Conservation (phyloP, 1,139 yeast genomes). For the Pichia sp. region DNA sequence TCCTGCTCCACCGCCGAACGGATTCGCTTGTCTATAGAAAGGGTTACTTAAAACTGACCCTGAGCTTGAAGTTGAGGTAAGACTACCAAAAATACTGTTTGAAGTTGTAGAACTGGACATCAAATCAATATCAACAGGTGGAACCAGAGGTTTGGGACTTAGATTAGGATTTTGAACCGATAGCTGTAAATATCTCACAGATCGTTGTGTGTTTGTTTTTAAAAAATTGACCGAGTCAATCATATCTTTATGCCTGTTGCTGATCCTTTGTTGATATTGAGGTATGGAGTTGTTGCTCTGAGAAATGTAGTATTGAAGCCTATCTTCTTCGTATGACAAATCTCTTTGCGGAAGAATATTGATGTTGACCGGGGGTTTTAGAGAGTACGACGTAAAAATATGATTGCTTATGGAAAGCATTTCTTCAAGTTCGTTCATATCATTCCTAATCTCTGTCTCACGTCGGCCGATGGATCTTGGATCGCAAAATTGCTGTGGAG, state of each 20-base stretch:
- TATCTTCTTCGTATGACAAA: slow-evolving; percentile 52
- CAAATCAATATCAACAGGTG: slow-evolving; percentile 27
- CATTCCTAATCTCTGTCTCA: slow-evolving; percentile 31
- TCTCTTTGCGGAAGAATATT: slow-evolving; percentile 53
- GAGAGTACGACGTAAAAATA: slow-evolving; percentile 37
- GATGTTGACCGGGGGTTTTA: slow-evolving; percentile 36
- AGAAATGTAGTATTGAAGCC: slow-evolving; percentile 47
- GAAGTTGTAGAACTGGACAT: neutral
- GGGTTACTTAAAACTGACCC: slow-evolving; percentile 12
- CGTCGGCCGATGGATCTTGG: slow-evolving; percentile 8
- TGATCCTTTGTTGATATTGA: slow-evolving; percentile 40
- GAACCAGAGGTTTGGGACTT: slow-evolving; percentile 41
- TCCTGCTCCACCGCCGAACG: slow-evolving; percentile 20
- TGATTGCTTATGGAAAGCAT: slow-evolving; percentile 14
- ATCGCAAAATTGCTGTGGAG: slow-evolving; percentile 16
- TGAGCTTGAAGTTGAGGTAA: neutral
- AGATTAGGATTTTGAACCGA: slow-evolving; percentile 38
- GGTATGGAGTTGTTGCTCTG: slow-evolving; percentile 35
- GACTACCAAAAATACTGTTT: slow-evolving; percentile 13
- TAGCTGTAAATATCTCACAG: slow-evolving; percentile 55
- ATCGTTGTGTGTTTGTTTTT: slow-evolving; percentile 41
- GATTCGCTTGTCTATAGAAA: slow-evolving; percentile 18
- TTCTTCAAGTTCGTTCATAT: slow-evolving; percentile 25
- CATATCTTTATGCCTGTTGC: slow-evolving; percentile 46
- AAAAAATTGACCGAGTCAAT: slow-evolving; percentile 41